Evolutionary conservation across 1,284 basidiomycete genomes (phyloP).

Genomic region (Fistulina hepatica): DNA sequence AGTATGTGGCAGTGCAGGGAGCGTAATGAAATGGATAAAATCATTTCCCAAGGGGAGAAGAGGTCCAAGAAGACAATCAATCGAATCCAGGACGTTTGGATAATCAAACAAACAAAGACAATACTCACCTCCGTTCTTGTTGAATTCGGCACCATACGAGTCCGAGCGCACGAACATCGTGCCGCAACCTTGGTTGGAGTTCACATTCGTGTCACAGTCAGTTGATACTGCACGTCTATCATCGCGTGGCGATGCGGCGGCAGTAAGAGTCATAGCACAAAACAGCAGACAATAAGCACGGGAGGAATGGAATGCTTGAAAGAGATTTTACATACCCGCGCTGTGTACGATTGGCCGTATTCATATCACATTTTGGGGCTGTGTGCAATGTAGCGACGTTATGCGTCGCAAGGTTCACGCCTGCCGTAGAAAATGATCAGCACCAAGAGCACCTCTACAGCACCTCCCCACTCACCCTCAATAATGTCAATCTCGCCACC

Average conservation of each 20-base stretch:
- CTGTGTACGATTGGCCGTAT: conserved; percentile 27
- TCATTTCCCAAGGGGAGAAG: too few species aligned
- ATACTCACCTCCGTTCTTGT: conserved; percentile 35
- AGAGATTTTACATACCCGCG: conserved; percentile 25
- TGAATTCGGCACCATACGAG: conserved; percentile 44
- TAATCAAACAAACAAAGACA: too few species aligned
- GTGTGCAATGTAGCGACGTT: conserved; percentile 50
- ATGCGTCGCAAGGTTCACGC: conserved; percentile 30
- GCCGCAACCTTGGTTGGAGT: conserved; percentile 55
- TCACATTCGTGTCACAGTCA: conserved; percentile 39
- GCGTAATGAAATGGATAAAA: too few species aligned
- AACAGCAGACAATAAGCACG: background rate
- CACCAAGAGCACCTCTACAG: background rate
- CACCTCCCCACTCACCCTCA: conserved; percentile 28
- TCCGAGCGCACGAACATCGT: conserved; percentile 30
- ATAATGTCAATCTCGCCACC: conserved; percentile 44
- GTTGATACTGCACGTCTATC: too few species aligned
- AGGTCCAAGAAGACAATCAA: too few species aligned
- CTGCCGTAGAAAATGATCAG: conserved; percentile 17
- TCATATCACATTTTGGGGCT: conserved; percentile 34
- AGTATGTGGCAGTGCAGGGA: too few species aligned
- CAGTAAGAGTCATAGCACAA: background rate
- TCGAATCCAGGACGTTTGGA: too few species aligned
- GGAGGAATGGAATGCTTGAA: conserved; percentile 8
- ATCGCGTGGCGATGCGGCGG: conserved; percentile 21